Evolutionary conservation across 2,329 filamentous ascomycete species (phyloP), one percentile per base, ranked within the genome.

Genomic region (Graphiopsis chlorocephala): DNA sequence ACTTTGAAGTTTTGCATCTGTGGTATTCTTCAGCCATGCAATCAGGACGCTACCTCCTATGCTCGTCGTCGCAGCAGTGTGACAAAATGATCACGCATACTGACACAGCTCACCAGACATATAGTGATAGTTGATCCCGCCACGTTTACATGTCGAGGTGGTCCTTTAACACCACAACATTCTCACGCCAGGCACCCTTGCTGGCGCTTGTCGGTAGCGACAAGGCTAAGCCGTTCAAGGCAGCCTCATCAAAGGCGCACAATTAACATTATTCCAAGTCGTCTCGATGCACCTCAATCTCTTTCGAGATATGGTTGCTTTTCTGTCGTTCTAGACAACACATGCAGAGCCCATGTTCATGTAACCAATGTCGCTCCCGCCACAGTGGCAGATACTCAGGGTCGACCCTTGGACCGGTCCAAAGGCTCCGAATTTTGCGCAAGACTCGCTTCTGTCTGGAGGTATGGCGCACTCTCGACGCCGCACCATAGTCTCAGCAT

Each of bases 401-500:
- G n/a, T 11, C 15, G 17, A 20, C 38, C 10, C n/a, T n/a, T n/a
- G n/a, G n/a, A n/a, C n/a, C 38, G 38, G 38, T 45, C 38, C 38
- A 45, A 45, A 45, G n/a, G 38, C n/a, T 45, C 38, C 38, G 38
- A 23, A 45, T 20, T 45, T 4, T 45, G 38, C 38, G 38, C 38
- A 45, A 45, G 35, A 11, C 38, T 45, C 17, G 35, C 35, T n/a
- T n/a, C 31, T 14, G 31, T 33, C 2, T 12, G 11, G 38, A 45
- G 20, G 38, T 45, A 45, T 45, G n/a, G 38, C 38, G 38, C 38
- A 45, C 17, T 20, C 14, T 45, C 8, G n/a, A 45, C 38, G 38
- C 47, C 48, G 48, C 60, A 62, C 60, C 60, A 62, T 35, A 47
- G 59, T 61, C 45, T 50, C 59, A 61, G 33, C 59, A 29, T 48